Conservation (phyloP, 176 grass and related monocot genomes). For the Eremochloa ophiuroides region DNA sequence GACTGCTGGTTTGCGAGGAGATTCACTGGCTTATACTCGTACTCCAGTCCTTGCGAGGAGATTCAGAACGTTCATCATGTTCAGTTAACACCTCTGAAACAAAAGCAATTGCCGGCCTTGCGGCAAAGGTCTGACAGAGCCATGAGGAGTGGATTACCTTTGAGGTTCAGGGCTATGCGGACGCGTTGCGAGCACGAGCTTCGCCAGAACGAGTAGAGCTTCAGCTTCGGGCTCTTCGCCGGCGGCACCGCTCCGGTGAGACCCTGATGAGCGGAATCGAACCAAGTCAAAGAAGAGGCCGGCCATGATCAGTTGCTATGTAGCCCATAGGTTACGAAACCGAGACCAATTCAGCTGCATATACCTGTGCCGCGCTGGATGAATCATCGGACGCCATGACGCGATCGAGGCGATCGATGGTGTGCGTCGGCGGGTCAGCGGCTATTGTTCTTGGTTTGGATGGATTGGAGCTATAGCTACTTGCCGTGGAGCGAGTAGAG, state of each 20-base stretch:
- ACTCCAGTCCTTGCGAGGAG: background rate
- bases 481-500: background rate
- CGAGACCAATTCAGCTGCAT: background rate
- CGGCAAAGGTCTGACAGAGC: background rate
- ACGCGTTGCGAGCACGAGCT: constrained; percentile 24
- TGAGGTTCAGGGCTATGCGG: constrained; percentile 23
- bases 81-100: background rate
- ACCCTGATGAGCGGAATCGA: background rate
- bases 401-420: background rate
- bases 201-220: constrained; percentile 38
- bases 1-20: constrained; percentile 21
- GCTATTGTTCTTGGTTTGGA: background rate
- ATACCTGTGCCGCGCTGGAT: background rate
- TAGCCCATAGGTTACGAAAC: background rate
- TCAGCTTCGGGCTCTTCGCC: background rate
- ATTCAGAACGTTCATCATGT: background rate
- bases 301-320: background rate
- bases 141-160: constrained; percentile 4
- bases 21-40: constrained; percentile 26
- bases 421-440: background rate
- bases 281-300: background rate
- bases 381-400: background rate
- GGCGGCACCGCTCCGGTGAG: background rate
- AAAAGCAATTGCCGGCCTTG: background rate
- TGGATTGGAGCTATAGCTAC: background rate